These are phyloP conservation scores for Crithidia expoeki DNA, from an alignment of 208 protist species.

Conservation along the genomic window DNA sequence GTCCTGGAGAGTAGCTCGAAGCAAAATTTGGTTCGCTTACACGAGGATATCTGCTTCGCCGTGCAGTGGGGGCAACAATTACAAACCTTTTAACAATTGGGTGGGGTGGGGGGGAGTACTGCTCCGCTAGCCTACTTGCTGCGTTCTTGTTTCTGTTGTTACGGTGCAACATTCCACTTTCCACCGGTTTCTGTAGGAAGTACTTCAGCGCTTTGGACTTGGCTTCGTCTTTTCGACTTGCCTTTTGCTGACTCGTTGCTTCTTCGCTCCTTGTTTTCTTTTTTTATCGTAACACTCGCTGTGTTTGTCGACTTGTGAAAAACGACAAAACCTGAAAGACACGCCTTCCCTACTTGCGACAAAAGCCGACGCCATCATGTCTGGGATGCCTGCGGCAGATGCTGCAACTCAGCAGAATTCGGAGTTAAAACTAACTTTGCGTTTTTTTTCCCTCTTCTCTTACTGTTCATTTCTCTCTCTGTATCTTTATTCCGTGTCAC, in stretches of 20 bases:
- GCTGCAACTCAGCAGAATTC: no score
- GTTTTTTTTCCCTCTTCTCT: neutral
- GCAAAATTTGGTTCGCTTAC: slow-evolving; percentile 55
- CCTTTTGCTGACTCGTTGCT: slow-evolving; percentile 4
- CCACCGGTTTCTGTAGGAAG: no score
- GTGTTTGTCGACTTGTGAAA: slow-evolving; percentile 5
- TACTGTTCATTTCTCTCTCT: slow-evolving; percentile 8
- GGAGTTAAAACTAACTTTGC: no score
- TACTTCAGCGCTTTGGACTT: no score
- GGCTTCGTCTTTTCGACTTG: no score
- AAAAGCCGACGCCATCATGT: no score
- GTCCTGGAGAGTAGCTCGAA: slow-evolving; percentile 58
- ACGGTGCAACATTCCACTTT: no score
- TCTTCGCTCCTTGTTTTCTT: slow-evolving; percentile 5
- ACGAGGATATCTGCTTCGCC: slow-evolving; percentile 69
- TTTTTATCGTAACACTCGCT: neutral
- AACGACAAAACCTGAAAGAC: no score
- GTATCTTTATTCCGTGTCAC: neutral
- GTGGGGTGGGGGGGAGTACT: no score
- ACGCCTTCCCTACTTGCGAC: no score
- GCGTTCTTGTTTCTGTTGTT: slow-evolving; percentile 19
- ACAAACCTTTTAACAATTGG: slow-evolving; percentile 27
- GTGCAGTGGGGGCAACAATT: slow-evolving; percentile 62
- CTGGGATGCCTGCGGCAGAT: no score
- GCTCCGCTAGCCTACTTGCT: slow-evolving; percentile 11